These are phyloP conservation scores for Phlebopus sp. DNA, from an alignment of 1,284 basidiomycete genomes.

Conservation along the genomic window DNA sequence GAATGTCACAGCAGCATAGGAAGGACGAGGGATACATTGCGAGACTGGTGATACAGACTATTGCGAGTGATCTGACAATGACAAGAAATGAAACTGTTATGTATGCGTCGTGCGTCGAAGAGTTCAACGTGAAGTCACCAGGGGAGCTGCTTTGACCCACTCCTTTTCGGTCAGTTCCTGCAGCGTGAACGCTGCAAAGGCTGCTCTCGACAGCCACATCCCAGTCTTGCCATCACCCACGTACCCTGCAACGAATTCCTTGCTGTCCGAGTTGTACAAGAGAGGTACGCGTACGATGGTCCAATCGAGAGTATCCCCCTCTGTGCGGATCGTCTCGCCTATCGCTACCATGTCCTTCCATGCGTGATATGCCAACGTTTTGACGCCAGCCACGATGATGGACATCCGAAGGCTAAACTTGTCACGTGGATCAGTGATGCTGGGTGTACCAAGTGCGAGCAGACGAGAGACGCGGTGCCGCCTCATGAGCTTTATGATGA, in stretches of 20 bases:
- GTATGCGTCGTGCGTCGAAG: neutral
- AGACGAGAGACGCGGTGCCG: slow-evolving; percentile 51
- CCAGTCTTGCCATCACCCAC: slow-evolving; percentile 58
- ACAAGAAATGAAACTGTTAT: neutral
- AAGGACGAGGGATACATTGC: neutral
- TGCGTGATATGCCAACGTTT: slow-evolving; percentile 36
- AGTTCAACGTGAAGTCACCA: slow-evolving; percentile 14
- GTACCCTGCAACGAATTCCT: slow-evolving; percentile 54
- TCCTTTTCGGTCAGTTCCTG: slow-evolving; percentile 51
- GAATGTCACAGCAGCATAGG: slow-evolving; percentile 24
- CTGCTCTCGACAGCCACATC: slow-evolving; percentile 46
- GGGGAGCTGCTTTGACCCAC: slow-evolving; percentile 38
- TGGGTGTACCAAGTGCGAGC: slow-evolving; percentile 62
- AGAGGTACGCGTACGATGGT: slow-evolving; percentile 65
- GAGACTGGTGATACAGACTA: neutral
- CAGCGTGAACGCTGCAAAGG: slow-evolving; percentile 57
- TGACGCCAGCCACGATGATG: slow-evolving; percentile 40
- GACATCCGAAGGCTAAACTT: slow-evolving; percentile 49
- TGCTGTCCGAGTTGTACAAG: slow-evolving; percentile 46
- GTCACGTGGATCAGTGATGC: slow-evolving; percentile 59
- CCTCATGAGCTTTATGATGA: slow-evolving; percentile 55
- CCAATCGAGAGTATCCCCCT: slow-evolving; percentile 54
- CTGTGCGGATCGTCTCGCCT: slow-evolving; percentile 50
- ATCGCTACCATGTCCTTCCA: slow-evolving; percentile 51
- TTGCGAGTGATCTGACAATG: neutral